Evolutionary conservation across 805 yeast species (phyloP), one percentile per base, ranked within the genome.

Genomic region (baker's yeast (Saccharomyces cerevisiae)): DNA sequence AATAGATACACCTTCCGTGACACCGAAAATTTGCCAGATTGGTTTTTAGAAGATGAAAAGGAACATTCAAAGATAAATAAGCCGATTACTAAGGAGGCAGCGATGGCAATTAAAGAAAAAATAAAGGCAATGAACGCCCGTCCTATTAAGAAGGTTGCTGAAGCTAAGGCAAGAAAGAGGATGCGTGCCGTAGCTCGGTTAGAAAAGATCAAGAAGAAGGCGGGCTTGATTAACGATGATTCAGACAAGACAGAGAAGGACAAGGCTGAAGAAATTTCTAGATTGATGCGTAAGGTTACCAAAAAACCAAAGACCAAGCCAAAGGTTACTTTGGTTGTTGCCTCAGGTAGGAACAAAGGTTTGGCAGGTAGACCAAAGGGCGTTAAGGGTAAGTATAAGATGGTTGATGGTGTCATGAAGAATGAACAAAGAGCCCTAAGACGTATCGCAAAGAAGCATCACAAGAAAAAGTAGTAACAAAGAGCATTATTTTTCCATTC

Each of bases 331-430:
- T 79, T 89, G 57, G 96, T 94, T 57, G 90, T 83, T 61, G 98
- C 99, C 9, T 74, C 76, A 50, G 98, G 98, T 65, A 70, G 76
- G 41, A 91, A 94, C 72, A 87, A 76, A 70, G 96, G 96, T 55
- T 74, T 91, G 51, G 77, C 87, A 61, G 99, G 99, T 53, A 86
- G 99, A 76, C 99, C 99, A 46, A 86, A 82, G 74, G 99, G 99
- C 70, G 83, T 94, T 62, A 89, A 84, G 72, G 99, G 99, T 74
- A 90, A 89, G 70, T 94, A 94, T 76, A 94, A 89, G 85, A 94
- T 94, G 99, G 98, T 94, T 63, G 99, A 94, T 73, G 98, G 98
- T 78, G 88, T 85, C 22, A 77, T 89, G 86, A 94, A 94, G 87
- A 94, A 94, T 71, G 99, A 94, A 74, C 91, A 87, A 78, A 79